Evolutionary conservation across 192 early-diverging fungal species (phyloP), one percentile per base, ranked within the genome.

Genomic region (Coemansia sp.): DNA sequence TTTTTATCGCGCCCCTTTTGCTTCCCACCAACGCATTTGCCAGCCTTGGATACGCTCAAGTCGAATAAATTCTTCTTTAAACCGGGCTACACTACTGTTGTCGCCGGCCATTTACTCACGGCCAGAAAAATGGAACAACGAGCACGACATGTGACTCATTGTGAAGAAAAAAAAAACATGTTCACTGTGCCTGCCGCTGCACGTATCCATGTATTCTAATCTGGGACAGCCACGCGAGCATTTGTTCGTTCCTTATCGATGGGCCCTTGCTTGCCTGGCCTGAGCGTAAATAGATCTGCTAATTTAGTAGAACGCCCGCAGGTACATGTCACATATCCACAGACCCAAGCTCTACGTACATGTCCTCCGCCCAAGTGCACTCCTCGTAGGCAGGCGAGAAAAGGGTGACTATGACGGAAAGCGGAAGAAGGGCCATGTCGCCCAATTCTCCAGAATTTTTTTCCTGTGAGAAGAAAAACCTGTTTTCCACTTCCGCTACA

Each of bases 81-180:
- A 33, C 33, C 33, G 34, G 34, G 59, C 54, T 1, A 16, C 59
- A 36, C 59, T 20, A 36, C 36, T 34, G 59, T 18, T 40, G 36
- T 33, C 33, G 12, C 33, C 52, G 22, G 24, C 52, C 24, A 29
- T 55, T 29, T 55, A 12, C 27, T n/a, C 44, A 6, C 18, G 44
- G 44, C 44, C 44, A 6, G 18, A 15, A 46, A 46, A 38, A 38
- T 6, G 44, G 44, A 46, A 46, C 36, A 38, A 46, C 1, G 16
- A 46, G 44, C 16, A 46, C 3, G 31, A 18, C 61, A 63, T 63
- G 61, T 63, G 61, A 63, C 61, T 63, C 61, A 24, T 24, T 24
- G 24, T 24, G 24, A 24, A 24, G 24, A 24, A 24, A 24, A 24
- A 24, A 24, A 24, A 24, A 24, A 24, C 24, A 27, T 27, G 27